These are phyloP conservation scores for Phytophthora fragariae DNA, from an alignment of 352 stramenopile genomes.

Conservation along the genomic window DNA sequence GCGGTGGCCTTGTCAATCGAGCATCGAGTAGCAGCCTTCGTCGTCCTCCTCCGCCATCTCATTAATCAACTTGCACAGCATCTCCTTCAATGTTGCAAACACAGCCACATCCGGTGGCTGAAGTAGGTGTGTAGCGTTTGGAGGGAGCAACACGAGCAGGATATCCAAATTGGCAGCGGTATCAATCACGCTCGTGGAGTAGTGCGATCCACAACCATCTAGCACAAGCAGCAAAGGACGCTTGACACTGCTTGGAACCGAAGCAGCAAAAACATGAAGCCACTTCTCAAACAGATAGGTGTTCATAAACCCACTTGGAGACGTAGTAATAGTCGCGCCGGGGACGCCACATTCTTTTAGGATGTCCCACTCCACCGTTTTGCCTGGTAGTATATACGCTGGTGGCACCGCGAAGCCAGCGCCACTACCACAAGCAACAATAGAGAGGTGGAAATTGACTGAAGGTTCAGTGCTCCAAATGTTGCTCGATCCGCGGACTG, in stretches of 20 bases:
- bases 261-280: conserved; percentile 7
- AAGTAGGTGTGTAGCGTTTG: conserved; percentile 21
- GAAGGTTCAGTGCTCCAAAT: conserved; percentile 27
- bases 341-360: background rate
- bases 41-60: background rate
- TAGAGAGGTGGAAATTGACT: conserved; percentile 37
- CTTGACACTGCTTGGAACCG: background rate
- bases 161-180: conserved; percentile 5
- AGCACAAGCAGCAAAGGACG: conserved; percentile 14
- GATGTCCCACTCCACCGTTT: conserved; percentile 2
- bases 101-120: background rate
- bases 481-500: conserved; percentile 29
- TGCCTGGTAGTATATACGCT: conserved; percentile 26
- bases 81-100: background rate
- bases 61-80: background rate
- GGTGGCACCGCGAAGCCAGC: conserved; percentile 16
- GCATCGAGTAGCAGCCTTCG: background rate
- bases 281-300: conserved; percentile 12
- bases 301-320: conserved; percentile 26
- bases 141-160: conserved; percentile 17
- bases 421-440: conserved; percentile 34
- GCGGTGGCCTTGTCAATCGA: background rate
- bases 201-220: conserved; percentile 29
- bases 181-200: conserved; percentile 12
- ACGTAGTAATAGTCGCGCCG: conserved; percentile 23